These are phyloP conservation scores for Hemisphaericaspora xylofermentans DNA, from an alignment of 1,139 yeast genomes.

Conservation along the genomic window DNA sequence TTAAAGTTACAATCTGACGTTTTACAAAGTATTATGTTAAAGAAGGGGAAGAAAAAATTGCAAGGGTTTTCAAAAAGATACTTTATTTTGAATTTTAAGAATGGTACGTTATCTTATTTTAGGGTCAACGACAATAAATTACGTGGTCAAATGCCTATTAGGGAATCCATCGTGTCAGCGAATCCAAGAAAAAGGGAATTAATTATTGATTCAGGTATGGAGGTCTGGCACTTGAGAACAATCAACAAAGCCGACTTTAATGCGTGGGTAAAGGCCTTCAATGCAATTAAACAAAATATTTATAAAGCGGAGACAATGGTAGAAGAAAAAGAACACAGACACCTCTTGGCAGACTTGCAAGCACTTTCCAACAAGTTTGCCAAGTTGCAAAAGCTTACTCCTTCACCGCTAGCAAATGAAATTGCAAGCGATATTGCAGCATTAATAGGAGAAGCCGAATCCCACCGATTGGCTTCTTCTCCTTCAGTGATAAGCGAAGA, in stretches of 20 bases:
- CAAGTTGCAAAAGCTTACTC: slow-evolving; percentile 18
- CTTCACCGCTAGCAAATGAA: slow-evolving; percentile 14
- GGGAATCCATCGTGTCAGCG: slow-evolving; percentile 78
- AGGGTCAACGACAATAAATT: slow-evolving; percentile 65
- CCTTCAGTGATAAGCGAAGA: slow-evolving; percentile 18
- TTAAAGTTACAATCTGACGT: slow-evolving; percentile 42
- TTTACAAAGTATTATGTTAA: slow-evolving; percentile 72
- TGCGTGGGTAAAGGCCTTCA: slow-evolving; percentile 80
- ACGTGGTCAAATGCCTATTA: slow-evolving; percentile 91
- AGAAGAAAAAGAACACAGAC: slow-evolving; percentile 1
- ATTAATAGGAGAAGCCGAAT: slow-evolving; percentile 9
- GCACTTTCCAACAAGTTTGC: slow-evolving; percentile 24
- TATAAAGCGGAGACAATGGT: slow-evolving; percentile 14
- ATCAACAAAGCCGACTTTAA: slow-evolving; percentile 63
- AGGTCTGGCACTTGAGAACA: slow-evolving; percentile 87
- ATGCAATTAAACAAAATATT: slow-evolving; percentile 37
- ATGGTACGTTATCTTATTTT: slow-evolving; percentile 82
- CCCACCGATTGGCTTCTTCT: slow-evolving; percentile 1
- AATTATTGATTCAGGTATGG: slow-evolving; percentile 92
- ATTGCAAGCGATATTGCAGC: slow-evolving; percentile 13
- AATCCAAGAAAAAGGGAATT: slow-evolving; percentile 66
- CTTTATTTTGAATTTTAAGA: slow-evolving; percentile 76
- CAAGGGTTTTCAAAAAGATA: slow-evolving; percentile 88
- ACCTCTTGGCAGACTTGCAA: slow-evolving; percentile 12
- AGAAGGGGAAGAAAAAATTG: slow-evolving; percentile 68